These are phyloP conservation scores for Boletellus sp. DNA, from an alignment of 1,284 basidiomycete genomes.

Conservation along the genomic window DNA sequence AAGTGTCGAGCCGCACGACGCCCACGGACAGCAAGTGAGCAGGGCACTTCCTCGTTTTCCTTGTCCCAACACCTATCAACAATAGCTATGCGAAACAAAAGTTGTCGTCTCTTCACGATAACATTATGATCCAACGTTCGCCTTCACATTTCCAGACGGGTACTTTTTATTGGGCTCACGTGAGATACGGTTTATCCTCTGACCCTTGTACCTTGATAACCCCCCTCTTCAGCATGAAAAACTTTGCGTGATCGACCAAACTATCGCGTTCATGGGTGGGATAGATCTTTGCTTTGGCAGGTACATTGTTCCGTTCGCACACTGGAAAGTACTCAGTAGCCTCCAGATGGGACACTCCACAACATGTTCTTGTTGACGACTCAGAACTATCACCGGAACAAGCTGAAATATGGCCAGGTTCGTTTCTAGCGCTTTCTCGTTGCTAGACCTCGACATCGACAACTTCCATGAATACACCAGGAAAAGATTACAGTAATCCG, in stretches of 20 bases:
- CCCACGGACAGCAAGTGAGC: conserved; percentile 85
- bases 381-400: conserved; percentile 55
- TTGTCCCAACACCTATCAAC: conserved; percentile 13
- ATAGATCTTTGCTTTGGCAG: conserved; percentile 90
- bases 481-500: conserved; percentile 93
- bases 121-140: conserved; percentile 95
- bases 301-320: conserved; percentile 34
- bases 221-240: conserved; percentile 82
- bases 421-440: conserved; percentile 3
- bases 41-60: neutral
- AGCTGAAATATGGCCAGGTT: conserved; percentile 83
- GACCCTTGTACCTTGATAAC: conserved; percentile 2
- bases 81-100: conserved; percentile 85
- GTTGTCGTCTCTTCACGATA: conserved; percentile 83
- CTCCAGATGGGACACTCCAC: conserved; percentile 89
- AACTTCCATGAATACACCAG: conserved; percentile 34
- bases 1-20: conserved; percentile 96
- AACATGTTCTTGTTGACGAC: conserved; percentile 90
- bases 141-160: conserved; percentile 97
- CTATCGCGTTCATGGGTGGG: conserved; percentile 97
- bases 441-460: neutral
- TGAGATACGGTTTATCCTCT: conserved; percentile 35
- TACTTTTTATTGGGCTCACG: conserved; percentile 98
- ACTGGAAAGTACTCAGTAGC: neutral
- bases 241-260: conserved; percentile 94